Conservation (phyloP, 2,329 filamentous ascomycete genomes). For the Alternaria brassicae region DNA sequence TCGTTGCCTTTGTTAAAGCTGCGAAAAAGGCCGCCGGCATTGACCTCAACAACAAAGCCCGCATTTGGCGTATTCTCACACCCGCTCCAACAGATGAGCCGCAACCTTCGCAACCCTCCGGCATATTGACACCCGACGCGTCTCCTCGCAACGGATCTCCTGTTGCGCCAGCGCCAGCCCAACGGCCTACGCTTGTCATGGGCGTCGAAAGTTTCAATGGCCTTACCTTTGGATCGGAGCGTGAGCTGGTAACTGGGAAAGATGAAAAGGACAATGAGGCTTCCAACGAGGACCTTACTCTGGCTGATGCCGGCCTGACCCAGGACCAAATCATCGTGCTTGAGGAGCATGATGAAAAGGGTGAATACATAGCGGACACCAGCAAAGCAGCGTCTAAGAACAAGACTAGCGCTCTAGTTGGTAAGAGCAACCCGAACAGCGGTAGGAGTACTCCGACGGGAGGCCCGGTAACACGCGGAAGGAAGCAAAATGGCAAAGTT, state of each 20-base stretch:
- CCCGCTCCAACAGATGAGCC: conserved; percentile 49
- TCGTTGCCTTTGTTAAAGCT: conserved; percentile 76
- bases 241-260: conserved; percentile 67
- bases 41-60: conserved; percentile 74
- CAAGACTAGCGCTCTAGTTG: conserved; percentile 45
- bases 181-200: conserved; percentile 62
- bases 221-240: conserved; percentile 68
- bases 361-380: conserved; percentile 63
- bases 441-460: conserved; percentile 74
- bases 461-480: conserved; percentile 72
- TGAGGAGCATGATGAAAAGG: conserved; percentile 70
- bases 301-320: conserved; percentile 72
- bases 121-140: conserved; percentile 55
- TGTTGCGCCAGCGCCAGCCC: conserved; percentile 35
- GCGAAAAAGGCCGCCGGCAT: conserved; percentile 74
- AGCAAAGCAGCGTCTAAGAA: conserved; percentile 54
- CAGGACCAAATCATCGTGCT: conserved; percentile 80
- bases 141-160: conserved; percentile 55
- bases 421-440: conserved; percentile 55
- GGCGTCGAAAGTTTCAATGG: conserved; percentile 68
- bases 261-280: conserved; percentile 77
- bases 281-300: conserved; percentile 75
- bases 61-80: conserved; percentile 72
- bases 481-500: conserved; percentile 71
- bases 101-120: conserved; percentile 41